Percentiles rank a stretch among this genome's conserved stretches.
Evolutionary conservation across 352 stramenopile genomes (phyloP).

Genomic region (Globisporangium solare): DNA sequence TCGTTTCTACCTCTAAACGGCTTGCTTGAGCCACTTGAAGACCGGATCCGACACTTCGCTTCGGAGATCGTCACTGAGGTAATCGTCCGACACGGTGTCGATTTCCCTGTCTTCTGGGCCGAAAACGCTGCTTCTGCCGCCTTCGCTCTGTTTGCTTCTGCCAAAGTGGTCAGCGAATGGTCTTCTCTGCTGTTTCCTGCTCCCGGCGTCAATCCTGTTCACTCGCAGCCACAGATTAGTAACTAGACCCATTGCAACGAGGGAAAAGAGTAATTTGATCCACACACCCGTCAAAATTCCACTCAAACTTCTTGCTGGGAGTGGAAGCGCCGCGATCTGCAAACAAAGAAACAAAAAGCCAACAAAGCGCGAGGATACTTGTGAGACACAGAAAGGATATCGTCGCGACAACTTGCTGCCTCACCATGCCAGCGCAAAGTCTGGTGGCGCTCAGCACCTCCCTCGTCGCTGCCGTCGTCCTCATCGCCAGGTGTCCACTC

Average conservation of each 20-base stretch:
- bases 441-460: not conserved
- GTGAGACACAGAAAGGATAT: too few species aligned
- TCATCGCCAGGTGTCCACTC: constrained; percentile 35
- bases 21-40: constrained; percentile 56
- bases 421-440: not conserved
- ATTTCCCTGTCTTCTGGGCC: constrained; percentile 10
- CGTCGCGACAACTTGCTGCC: not conserved
- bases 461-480: constrained; percentile 14
- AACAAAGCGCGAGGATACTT: too few species aligned
- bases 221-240: too few species aligned
- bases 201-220: constrained; percentile 1
- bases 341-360: too few species aligned
- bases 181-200: not conserved
- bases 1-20: constrained; percentile 16
- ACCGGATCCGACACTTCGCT: constrained; percentile 47
- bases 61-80: constrained; percentile 24
- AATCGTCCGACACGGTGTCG: constrained; percentile 6
- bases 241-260: too few species aligned
- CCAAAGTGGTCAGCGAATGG: not conserved
- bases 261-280: not conserved
- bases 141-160: not conserved
- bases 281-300: constrained; percentile 61
- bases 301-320: constrained; percentile 29
- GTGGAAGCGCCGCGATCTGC: not conserved
- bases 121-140: constrained; percentile 3